Conservation (phyloP, 352 stramenopile species). For the Phytophthora brassicae region DNA sequence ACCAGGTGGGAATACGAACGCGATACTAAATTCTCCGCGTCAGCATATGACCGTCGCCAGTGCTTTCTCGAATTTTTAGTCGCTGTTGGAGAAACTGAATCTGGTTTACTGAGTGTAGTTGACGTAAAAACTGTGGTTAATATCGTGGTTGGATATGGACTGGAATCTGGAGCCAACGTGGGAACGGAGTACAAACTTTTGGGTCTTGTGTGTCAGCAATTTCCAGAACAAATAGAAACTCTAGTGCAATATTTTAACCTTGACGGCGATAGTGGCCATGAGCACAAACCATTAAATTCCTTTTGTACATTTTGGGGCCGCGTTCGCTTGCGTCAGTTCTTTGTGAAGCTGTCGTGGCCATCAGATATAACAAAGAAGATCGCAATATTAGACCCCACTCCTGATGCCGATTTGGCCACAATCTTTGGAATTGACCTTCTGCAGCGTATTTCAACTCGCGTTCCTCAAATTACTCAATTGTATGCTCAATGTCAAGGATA, state of each 20-base stretch:
- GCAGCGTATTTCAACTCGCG: not conserved
- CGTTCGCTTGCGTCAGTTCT: constrained; percentile 6
- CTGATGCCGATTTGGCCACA: not conserved
- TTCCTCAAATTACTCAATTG: not conserved
- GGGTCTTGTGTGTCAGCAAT: constrained; percentile 5
- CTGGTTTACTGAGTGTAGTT: not conserved
- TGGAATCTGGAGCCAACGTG: not conserved
- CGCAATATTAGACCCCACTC: constrained; percentile 12
- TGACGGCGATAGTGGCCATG: not conserved
- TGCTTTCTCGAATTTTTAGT: constrained; percentile 24
- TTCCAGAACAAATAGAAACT: constrained; percentile 4
- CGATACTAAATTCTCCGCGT: not conserved
- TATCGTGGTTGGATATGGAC: not conserved
- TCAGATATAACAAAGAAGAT: not conserved
- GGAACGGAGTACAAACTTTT: constrained; percentile 24
- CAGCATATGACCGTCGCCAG: constrained; percentile 12
- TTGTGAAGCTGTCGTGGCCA: constrained; percentile 7
- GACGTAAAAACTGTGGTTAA: constrained; percentile 14
- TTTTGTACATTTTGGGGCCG: constrained; percentile 19
- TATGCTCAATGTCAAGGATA: constrained; percentile 19
- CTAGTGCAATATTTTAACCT: constrained; percentile 4
- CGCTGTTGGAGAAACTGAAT: constrained; percentile 5
- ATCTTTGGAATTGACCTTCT: constrained; percentile 23
- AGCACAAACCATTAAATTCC: not conserved
- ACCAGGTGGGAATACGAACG: not conserved